Base-by-base conservation (phyloP, 1,284 basidiomycete genomes). In the Irpex sp. region DNA sequence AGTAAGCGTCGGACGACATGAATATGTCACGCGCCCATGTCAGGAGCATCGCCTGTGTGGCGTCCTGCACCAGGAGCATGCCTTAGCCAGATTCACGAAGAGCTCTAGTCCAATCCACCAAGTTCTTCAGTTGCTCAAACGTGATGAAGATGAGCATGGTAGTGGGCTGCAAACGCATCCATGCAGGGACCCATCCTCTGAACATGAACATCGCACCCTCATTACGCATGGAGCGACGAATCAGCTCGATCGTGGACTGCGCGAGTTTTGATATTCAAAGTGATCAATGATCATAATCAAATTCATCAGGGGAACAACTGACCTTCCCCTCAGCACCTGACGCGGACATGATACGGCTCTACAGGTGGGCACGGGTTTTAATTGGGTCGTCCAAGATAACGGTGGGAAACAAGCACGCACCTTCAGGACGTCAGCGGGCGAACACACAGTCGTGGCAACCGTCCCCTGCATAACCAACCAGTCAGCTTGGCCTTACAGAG, bases 171-270 rank as follows among this genome's bases (percentile, higher is more conserved):
- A 95, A 82, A 74, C 93, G 82, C 63, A 85, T 86, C 92, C 92
- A 95, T 19, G 91, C 90, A 0, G 91, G 91, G 8, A 93, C 76
- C 93, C 93, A 93, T 67, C 94, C 91, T 74, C 93, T 94, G 82
- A 97, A 96, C 87, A 96, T 92, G 82, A 95, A 96, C 82, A 89
- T 87, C 3, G 91, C 74, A 5, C 94, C 95, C 74, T 97, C 94
- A 66, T 80, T 88, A 65, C 84, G 82, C 67, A 96, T 82, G 57
- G 92, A 92, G 6, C 81, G 72, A 37, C 82, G 79, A 73, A 96
- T 93, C 57, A 93, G 88, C 8, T 76, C 80, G 34, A 93, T 66
- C 1, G 92, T 89, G 15, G 91, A 92, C 82, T 88, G 68, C 8
- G 64, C 58, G n/a, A 49, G 44, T 31, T 31, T 59, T 55, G 57